Evolutionary conservation across 805 yeast genomes (phyloP), one percentile per base, ranked within the genome.

Genomic region (Cyberlindnera euphorbiiphila): DNA sequence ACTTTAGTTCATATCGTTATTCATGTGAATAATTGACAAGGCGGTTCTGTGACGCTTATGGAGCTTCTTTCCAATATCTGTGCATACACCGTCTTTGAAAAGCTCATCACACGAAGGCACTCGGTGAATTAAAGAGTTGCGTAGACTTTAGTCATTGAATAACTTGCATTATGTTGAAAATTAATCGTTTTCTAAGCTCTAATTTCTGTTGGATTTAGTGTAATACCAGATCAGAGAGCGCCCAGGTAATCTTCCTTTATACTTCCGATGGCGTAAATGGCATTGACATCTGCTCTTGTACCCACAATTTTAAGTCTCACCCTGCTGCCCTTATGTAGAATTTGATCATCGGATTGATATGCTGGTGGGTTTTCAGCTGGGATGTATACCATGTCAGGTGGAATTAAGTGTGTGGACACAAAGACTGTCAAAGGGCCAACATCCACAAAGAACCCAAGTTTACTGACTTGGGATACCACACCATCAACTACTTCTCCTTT

Each of bases 401-500:
- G 98, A 52, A 93, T 89, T 60, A 89, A 72, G 65, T 91, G 97
- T 25, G 94, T 88, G 17, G 96, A 85, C 16, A 93, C 94, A 61
- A 93, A 93, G 26, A 93, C 96, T 17, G 89, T 80, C 59, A 93
- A 69, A 12, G 98, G 98, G 0, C 98, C 98, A 20, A 93, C 98
- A 62, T 93, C 97, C 25, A 95, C 98, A 60, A 93, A 93, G 49
- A 93, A 87, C 8, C 98, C 98, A 81, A 91, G 84, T 56, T 78
- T 87, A 61, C 84, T 87, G 33, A 95, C 97, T 22, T 86, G 85
- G 11, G 96, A 85, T 12, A 93, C 98, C 17, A 91, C 80, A 6
- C 94, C 98, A 62, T 93, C 98, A 18, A 93, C 98, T 7, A 93
- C 98, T 64, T 93, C 98, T 24, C 98, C 98, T 65, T 93, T 93